Conservation (phyloP, 75 land plant species). For the Picea sitchensis region DNA sequence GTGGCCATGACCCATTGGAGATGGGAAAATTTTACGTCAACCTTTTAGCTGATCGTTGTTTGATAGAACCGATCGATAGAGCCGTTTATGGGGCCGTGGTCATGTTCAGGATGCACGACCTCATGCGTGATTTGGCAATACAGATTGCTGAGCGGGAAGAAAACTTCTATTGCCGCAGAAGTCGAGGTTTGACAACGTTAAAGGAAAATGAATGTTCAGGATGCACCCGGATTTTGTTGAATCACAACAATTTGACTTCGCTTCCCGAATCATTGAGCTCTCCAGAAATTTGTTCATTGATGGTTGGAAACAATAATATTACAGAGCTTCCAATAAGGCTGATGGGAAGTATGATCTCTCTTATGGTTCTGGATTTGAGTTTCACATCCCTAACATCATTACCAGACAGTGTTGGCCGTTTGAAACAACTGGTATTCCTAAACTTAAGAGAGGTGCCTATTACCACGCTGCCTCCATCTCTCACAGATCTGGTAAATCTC, state of each 20-base stretch:
- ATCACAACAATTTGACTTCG: not conserved
- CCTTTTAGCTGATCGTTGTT: not conserved
- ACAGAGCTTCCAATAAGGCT: not conserved
- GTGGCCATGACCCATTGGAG: not conserved
- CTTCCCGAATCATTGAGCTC: not conserved
- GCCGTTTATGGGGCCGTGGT: not conserved
- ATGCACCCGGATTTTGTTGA: not conserved
- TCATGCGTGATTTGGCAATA: not conserved
- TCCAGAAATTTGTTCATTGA: not conserved
- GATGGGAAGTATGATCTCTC: not conserved
- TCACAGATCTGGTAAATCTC: not conserved
- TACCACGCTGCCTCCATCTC: not conserved
- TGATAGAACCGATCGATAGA: not conserved
- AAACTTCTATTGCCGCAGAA: not conserved
- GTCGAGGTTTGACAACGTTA: not conserved
- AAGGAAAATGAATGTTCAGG: not conserved
- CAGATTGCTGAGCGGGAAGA: not conserved
- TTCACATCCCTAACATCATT: not conserved
- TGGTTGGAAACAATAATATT: not conserved
- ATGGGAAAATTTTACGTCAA: not conserved
- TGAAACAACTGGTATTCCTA: not conserved
- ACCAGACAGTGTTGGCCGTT: too few species aligned
- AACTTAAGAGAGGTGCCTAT: not conserved
- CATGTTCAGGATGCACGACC: not conserved
- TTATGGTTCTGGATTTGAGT: not conserved